Conservation (phyloP, 768 basidiomycete genomes). For the Termitomyces sp. region DNA sequence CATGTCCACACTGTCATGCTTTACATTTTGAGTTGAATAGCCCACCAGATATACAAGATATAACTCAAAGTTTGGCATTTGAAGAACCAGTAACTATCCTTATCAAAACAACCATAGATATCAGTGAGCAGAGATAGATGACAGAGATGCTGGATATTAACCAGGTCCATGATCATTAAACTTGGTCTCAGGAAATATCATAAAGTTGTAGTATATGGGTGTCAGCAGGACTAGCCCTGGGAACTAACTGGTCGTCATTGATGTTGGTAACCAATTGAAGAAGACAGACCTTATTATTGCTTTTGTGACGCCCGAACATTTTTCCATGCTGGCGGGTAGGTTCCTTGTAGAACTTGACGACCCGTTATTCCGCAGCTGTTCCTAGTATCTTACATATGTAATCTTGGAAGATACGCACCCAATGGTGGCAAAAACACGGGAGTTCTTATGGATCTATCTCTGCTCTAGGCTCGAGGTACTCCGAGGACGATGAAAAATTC, state of each 20-base stretch:
- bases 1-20: no score
- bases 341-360: no score
- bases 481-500: neutral
- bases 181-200: neutral
- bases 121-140: no score
- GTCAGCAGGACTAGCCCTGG: neutral
- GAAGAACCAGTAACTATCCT: neutral
- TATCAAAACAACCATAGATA: no score
- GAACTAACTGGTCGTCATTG: neutral
- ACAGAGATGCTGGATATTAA: no score
- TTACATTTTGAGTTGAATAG: no score
- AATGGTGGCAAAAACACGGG: neutral
- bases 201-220: neutral
- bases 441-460: neutral
- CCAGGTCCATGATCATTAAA: neutral
- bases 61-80: no score
- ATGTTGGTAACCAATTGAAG: neutral
- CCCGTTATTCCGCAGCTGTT: neutral
- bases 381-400: neutral
- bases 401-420: no score
- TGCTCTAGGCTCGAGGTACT: neutral
- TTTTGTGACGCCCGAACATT: no score
- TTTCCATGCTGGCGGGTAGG: no score
- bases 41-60: no score
- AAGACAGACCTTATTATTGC: no score